Percentiles rank a stretch among this genome's conserved stretches.
These are phyloP conservation scores for Spathaspora sp. DNA, from an alignment of 1,139 yeast genomes.

Conservation along the genomic window DNA sequence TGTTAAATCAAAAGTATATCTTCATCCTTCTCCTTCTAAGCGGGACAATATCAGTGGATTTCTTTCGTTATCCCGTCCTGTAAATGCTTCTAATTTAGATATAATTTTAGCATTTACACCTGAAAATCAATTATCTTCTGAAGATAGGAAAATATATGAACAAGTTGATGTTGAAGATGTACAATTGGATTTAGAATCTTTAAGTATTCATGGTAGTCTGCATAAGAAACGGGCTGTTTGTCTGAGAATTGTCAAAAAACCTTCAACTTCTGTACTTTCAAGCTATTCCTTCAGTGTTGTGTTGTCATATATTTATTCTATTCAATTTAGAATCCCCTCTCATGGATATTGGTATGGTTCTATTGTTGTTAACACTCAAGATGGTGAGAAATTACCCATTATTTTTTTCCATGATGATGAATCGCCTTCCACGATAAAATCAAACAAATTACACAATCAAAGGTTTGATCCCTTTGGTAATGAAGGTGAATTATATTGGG, in stretches of 20 bases:
- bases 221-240: neutral
- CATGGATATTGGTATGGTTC: constrained; percentile 94
- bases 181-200: constrained; percentile 22
- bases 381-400: constrained; percentile 72
- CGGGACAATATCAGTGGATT: constrained; percentile 80
- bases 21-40: constrained; percentile 76
- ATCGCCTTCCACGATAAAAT: constrained; percentile 67
- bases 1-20: constrained; percentile 69
- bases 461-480: constrained; percentile 74
- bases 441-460: constrained; percentile 57
- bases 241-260: constrained; percentile 44
- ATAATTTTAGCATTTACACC: constrained; percentile 75
- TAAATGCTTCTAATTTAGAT: constrained; percentile 55
- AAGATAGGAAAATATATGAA: constrained; percentile 51
- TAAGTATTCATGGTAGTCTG: constrained; percentile 9
- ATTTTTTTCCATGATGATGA: constrained; percentile 91
- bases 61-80: constrained; percentile 59
- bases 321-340: constrained; percentile 82
- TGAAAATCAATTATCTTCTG: constrained; percentile 50
- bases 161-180: constrained; percentile 50
- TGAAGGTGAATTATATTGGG: constrained; percentile 76
- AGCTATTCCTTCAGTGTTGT: constrained; percentile 68
- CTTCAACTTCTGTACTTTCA: constrained; percentile 51
- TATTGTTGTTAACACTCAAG: constrained; percentile 66
- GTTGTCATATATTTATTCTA: constrained; percentile 63